Evolutionary conservation across 169 alveolate genomes (phyloP), one percentile per base, ranked within the genome.

Genomic region (Cryptosporidium tyzzeri): DNA sequence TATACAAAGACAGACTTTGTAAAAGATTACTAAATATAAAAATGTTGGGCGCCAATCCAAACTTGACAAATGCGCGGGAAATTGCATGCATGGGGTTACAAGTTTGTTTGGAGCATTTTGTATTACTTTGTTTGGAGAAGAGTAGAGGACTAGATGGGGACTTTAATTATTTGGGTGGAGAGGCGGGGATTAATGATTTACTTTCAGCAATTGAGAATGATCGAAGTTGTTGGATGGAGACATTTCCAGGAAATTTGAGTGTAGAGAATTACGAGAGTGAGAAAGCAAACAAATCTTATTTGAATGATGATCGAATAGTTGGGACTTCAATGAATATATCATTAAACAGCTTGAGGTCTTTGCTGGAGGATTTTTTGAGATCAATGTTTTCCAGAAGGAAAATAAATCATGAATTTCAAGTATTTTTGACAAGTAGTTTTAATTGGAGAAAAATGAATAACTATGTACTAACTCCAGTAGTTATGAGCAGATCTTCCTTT

Each of bases 1-100:
- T 45, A 18, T 80, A 62, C 70, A 80, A 80, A 26, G 89, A 80
- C 45, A 51, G 89, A 21, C 31, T 80, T 6, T 80, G 73, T 29
- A 80, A 62, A 41, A 59, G 89, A 21, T 48, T 80, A 39, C 35
- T 80, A 0, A 53, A 31, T n/a, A 41, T 80, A 7, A 62, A n/a
- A 9, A n/a, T 41, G 21, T 37, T 80, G 1, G 68, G 68, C 23
- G 65, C 41, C 31, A 80, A 45, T 1, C 9, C 26, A 12, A 23
- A 18, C 3, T 18, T 10, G n/a, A 61, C 31, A 8, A 45, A n/a
- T 14, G 31, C n/a, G 55, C 69, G 75, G 53, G 31, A 14, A 16
- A 10, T 5, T 37, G 53, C 89, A 21, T 31, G 68, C 62, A 62
- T 48, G 23, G 18, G 51, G 0, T 23, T 59, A 14, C 53, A 45